phyloP scores from a whole-genome alignment of 768 basidiomycete species.

The Tricholoma matsutake region DNA sequence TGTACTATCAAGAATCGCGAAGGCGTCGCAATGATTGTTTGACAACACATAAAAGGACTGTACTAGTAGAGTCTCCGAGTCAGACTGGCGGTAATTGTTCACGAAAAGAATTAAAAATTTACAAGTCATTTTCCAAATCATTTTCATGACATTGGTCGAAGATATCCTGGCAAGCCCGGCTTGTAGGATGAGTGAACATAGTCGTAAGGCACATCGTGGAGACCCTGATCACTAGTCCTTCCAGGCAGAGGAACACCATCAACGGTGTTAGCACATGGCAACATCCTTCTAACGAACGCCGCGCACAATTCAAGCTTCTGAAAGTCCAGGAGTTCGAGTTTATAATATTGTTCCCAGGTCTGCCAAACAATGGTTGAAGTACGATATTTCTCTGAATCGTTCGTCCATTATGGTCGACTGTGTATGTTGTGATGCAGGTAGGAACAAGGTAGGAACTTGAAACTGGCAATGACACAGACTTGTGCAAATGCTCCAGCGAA shows the following conservation, averaged over 20 bases:
- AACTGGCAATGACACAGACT: conserved; percentile 40
- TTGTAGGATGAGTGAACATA: background rate
- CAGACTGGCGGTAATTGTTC: conserved; percentile 16
- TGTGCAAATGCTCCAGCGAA: conserved; percentile 89
- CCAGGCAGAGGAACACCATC: conserved; percentile 13
- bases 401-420: no score
- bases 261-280: conserved; percentile 9
- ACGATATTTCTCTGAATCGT: conserved; percentile 13
- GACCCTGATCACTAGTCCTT: conserved; percentile 16
- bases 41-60: conserved; percentile 8
- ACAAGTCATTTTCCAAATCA: no score
- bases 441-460: no score
- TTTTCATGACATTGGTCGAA: conserved; percentile 6
- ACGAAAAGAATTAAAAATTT: conserved; percentile 23
- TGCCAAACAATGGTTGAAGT: conserved; percentile 11
- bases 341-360: background rate
- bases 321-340: background rate
- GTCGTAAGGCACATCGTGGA: conserved; percentile 16
- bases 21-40: conserved; percentile 13
- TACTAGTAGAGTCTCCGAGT: no score
- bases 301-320: background rate
- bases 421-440: no score
- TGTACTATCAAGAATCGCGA: conserved; percentile 12
- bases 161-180: no score
- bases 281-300: conserved; percentile 19